Conservation (phyloP, 257 asterid genomes). For the Nemophila menziesii region DNA sequence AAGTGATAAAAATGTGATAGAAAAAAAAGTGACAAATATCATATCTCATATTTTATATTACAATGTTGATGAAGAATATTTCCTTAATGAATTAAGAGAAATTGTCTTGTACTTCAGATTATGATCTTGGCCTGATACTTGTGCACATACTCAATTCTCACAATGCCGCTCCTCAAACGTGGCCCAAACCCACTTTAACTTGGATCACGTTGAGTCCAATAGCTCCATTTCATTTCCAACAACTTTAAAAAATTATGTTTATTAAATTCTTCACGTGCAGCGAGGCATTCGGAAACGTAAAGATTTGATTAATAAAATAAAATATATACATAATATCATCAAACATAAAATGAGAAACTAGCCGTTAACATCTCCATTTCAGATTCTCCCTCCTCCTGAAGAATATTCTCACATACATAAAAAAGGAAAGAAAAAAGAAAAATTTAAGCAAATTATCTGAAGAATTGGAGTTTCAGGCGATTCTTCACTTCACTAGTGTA, state of each 20-base stretch:
- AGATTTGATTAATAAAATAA: background rate
- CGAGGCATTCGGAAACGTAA: conserved; percentile 25
- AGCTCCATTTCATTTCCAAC: background rate
- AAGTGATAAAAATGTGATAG: too few relatives aligned
- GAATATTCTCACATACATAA: conserved; percentile 3
- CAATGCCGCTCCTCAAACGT: background rate
- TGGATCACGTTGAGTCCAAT: background rate
- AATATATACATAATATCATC: too few relatives aligned
- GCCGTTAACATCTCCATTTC: conserved; percentile 34
- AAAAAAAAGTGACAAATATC: too few relatives aligned
- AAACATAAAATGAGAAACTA: conserved; percentile 14
- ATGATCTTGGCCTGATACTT: background rate
- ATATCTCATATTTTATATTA: too few relatives aligned
- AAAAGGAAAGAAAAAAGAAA: too few relatives aligned
- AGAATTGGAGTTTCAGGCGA: too few relatives aligned
- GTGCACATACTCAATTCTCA: background rate
- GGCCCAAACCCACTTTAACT: background rate
- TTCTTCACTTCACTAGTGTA: too few relatives aligned
- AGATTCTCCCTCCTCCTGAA: background rate
- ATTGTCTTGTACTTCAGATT: too few relatives aligned
- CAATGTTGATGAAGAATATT: too few relatives aligned
- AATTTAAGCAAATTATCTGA: too few relatives aligned
- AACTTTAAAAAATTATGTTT: background rate
- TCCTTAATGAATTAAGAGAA: too few relatives aligned
- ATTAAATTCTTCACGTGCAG: conserved; percentile 11